Conservation (phyloP, 306 rosid species). For the Cyclanthera cordifolia region DNA sequence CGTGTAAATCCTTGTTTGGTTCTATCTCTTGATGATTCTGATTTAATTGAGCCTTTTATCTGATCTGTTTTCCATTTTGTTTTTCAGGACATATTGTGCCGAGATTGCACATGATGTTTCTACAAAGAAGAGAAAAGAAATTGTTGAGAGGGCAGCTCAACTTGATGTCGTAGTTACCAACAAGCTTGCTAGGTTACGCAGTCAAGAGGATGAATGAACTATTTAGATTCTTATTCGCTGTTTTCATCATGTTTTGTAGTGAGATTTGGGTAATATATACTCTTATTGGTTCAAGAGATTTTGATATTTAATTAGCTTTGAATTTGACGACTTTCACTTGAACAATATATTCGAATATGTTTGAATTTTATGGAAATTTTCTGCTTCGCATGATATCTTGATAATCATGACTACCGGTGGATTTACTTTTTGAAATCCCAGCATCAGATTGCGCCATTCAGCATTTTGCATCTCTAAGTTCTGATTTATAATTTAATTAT, state of each 20-base stretch:
- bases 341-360: background rate
- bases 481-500: too few species aligned
- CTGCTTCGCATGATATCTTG: too few species aligned
- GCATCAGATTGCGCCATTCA: too few species aligned
- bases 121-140: conserved; percentile 41
- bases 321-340: background rate
- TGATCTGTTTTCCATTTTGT: background rate
- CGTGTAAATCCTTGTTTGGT: too few species aligned
- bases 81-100: conserved; percentile 42
- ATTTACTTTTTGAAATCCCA: too few species aligned
- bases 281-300: background rate
- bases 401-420: too few species aligned
- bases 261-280: conserved; percentile 11
- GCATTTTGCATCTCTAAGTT: too few species aligned
- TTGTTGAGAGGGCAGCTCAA: conserved; percentile 48
- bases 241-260: conserved; percentile 15
- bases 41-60: too few species aligned
- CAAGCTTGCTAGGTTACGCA: conserved; percentile 45
- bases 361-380: too few species aligned
- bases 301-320: background rate
- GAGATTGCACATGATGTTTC: conserved; percentile 47
- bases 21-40: too few species aligned
- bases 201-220: conserved; percentile 51
- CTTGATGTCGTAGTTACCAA: conserved; percentile 56
- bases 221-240: background rate